Percentiles rank a stretch among this genome's conserved stretches.
These are phyloP conservation scores for Adansonia madagascariensis DNA, from an alignment of 441 rosid species.

Conservation along the genomic window DNA sequence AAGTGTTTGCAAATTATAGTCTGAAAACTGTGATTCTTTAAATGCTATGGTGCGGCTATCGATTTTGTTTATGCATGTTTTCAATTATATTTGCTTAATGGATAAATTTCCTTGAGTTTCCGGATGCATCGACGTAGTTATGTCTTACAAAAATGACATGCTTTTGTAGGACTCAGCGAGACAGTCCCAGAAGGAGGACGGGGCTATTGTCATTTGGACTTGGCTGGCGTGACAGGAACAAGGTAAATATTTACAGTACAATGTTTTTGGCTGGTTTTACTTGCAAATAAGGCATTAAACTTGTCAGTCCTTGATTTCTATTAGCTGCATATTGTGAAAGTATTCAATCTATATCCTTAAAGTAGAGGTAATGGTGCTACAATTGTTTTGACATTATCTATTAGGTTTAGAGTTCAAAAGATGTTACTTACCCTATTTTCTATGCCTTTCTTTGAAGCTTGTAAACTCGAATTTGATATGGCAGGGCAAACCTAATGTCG, in stretches of 20 bases:
- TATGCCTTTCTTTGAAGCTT: slow-evolving; percentile 4
- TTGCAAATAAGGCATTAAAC: neutral
- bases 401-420: neutral
- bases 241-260: slow-evolving; percentile 47
- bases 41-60: neutral
- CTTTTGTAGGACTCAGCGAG: slow-evolving; percentile 49
- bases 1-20: neutral
- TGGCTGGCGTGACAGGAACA: slow-evolving; percentile 73
- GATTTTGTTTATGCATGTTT: neutral
- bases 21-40: neutral
- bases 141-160: slow-evolving; percentile 25
- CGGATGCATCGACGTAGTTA: neutral
- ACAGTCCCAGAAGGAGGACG: slow-evolving; percentile 53
- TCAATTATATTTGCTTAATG: neutral
- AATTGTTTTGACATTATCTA: slow-evolving; percentile 2
- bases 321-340: neutral
- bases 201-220: slow-evolving; percentile 64
- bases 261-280: neutral
- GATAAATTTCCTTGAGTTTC: neutral
- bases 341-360: neutral
- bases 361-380: neutral
- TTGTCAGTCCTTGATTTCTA: neutral
- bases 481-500: slow-evolving; percentile 40
- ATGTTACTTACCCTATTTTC: neutral
- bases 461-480: slow-evolving; percentile 21